A percentile compares a stretch with the other conserved stretches of the same genome.
phyloP scores from a whole-genome alignment of 148 eudicot species.

The Camellia japonica region DNA sequence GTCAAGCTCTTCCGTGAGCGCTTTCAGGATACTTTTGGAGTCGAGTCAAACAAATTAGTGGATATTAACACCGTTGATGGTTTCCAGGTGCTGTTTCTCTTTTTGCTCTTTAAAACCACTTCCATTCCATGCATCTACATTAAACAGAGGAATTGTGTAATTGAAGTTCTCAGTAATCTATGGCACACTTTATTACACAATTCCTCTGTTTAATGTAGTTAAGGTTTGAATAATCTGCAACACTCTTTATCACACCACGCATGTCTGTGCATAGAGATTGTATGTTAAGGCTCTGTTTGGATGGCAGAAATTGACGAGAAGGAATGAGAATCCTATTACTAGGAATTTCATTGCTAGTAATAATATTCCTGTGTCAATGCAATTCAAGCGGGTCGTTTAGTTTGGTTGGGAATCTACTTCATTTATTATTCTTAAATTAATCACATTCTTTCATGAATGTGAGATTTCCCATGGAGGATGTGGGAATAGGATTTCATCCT shows the following conservation, averaged over 20 bases:
- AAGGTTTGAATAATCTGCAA: not conserved
- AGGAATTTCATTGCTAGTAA: no score
- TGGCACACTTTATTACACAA: not conserved
- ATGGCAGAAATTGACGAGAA: no score
- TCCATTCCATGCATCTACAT: not conserved
- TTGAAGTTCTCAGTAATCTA: not conserved
- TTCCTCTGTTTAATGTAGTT: not conserved
- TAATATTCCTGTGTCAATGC: no score
- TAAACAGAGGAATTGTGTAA: not conserved
- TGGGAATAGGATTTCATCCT: no score
- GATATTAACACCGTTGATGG: slow-evolving; percentile 98
- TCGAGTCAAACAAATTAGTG: slow-evolving; percentile 77
- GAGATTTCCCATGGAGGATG: no score
- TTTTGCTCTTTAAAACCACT: not conserved
- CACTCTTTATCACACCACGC: not conserved
- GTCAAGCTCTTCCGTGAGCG: slow-evolving; percentile 71
- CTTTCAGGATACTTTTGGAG: slow-evolving; percentile 62
- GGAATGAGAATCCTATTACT: no score
- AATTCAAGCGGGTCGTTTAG: no score
- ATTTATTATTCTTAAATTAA: no score
- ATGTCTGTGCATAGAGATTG: not conserved
- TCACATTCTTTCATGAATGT: no score
- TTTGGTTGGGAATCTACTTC: no score
- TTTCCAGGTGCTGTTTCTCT: slow-evolving; percentile 64
- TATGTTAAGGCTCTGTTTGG: not conserved